phyloP scores from a whole-genome alignment of 768 basidiomycete species.

The Leccinellum rugosiceps region DNA sequence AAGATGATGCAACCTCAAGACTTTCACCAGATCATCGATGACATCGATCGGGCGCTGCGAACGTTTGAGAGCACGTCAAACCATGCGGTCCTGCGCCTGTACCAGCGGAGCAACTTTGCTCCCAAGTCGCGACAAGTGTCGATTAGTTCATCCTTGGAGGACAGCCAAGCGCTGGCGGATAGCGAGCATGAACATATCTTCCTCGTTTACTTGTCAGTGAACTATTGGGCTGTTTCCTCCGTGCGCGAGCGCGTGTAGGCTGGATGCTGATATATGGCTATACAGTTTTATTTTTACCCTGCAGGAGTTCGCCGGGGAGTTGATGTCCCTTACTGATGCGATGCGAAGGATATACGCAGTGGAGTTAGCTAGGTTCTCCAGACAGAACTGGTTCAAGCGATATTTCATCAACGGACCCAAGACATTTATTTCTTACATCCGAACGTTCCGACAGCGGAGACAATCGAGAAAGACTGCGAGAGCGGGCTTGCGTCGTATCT shows the following conservation, averaged over 20 bases:
- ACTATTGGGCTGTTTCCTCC: background rate
- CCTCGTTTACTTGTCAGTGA: conserved; percentile 85
- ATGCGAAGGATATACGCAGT: conserved; percentile 75
- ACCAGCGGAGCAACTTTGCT: conserved; percentile 48
- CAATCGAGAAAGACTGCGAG: conserved; percentile 13
- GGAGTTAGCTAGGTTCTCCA: conserved; percentile 46
- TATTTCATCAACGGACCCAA: conserved; percentile 28
- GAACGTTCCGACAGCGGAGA: conserved; percentile 12
- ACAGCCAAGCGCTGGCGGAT: conserved; percentile 38
- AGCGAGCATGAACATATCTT: conserved; percentile 82
- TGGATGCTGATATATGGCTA: conserved; percentile 9
- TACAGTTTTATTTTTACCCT: conserved; percentile 91
- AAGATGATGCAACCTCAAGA: conserved; percentile 50
- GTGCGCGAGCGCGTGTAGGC: background rate
- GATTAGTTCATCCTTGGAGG: conserved; percentile 17
- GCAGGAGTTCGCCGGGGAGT: conserved; percentile 88
- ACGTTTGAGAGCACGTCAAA: conserved; percentile 83
- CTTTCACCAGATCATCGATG: conserved; percentile 60
- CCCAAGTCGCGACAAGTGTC: conserved; percentile 9
- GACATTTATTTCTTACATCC: conserved; percentile 21
- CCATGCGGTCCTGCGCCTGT: conserved; percentile 75
- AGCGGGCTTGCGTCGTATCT: conserved; percentile 36
- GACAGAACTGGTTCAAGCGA: conserved; percentile 40
- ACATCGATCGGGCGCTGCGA: conserved; percentile 64
- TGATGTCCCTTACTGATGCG: conserved; percentile 77